Base-by-base conservation (phyloP, 2,329 filamentous ascomycete species). In the Juglanconis oblonga region DNA sequence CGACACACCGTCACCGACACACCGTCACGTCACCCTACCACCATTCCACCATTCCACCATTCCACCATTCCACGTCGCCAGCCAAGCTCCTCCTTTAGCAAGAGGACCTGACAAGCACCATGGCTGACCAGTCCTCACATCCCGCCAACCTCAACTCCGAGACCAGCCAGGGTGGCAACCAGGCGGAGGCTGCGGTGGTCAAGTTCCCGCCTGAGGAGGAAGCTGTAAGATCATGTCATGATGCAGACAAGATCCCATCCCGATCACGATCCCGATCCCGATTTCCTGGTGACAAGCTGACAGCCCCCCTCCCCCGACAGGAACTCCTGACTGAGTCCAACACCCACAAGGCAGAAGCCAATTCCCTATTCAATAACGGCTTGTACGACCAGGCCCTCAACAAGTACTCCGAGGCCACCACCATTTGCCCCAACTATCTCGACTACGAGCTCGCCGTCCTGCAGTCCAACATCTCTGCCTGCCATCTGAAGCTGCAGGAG, bases 391-490 rank as follows among this genome's bases (percentile, higher is more conserved):
- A 88, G 64, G 94, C 94, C 45, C 88, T 98, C 64, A 84, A 87
- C 66, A 88, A 84, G 62, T 98, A 98, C 76, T 88, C 92, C 68
- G 85, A 89, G 65, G 93, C 95, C 29, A 80, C 96, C 3, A 81
- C 86, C 11, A 83, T 87, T 7, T 93, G 91, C 68, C 94, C 94
- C 2, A 87, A 86, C 65, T 96, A 96, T 71, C 84, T 96, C 32
- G 87, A 94, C 71, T 97, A 91, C 76, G 92, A 97, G 67, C 81
- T 94, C 64, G 92, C 93, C 32, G 91, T 98, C 9, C 80, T 98
- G 5, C 86, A 88, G 61, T 92, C 90, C 71, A 98, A 98, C 77
- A 88, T 97, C 65, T 85, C 94, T 1, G 94, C 93, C 9, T 97
- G 92, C 71, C 86, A 97, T 68, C 73, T 98, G 57, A 96, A 96